Conservation (phyloP, 2,329 filamentous ascomycete genomes). For the Sodiomyces alkalinus region DNA sequence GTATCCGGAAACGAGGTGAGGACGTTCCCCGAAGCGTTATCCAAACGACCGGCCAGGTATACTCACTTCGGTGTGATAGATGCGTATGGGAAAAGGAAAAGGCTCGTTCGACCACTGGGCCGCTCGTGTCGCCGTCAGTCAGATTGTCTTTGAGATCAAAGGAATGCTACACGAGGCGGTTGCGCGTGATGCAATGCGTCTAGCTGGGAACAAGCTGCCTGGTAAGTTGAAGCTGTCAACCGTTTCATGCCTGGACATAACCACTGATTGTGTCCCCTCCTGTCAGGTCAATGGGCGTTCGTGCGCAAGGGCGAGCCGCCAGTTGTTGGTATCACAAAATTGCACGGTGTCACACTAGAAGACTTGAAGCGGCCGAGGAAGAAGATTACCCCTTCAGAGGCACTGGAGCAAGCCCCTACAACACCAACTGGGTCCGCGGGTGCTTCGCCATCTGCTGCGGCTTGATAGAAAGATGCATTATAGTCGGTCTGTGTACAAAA, state of each 20-base stretch:
- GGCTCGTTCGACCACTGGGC: conserved; percentile 97
- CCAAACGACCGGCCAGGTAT: not conserved
- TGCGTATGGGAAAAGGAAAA: conserved; percentile 98
- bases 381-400: conserved; percentile 34
- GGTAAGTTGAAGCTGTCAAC: conserved; percentile 36
- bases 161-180: conserved; percentile 91
- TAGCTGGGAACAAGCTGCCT: conserved; percentile 90
- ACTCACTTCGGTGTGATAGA: conserved; percentile 26
- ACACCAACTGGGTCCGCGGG: conserved; percentile 17
- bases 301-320: conserved; percentile 84
- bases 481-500: too few species aligned
- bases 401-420: conserved; percentile 18
- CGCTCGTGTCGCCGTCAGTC: conserved; percentile 73
- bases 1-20: conserved; percentile 80
- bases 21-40: not conserved
- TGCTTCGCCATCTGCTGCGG: conserved; percentile 16
- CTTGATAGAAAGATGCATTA: conserved; percentile 3
- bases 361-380: conserved; percentile 69
- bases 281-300: conserved; percentile 80
- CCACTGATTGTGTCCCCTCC: too few species aligned
- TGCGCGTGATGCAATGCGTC: conserved; percentile 78
- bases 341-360: conserved; percentile 71
- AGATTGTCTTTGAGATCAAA: conserved; percentile 84
- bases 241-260: too few species aligned
- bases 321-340: conserved; percentile 82